Conservation (phyloP, 2,329 filamentous ascomycete species). For the Cladophialophora yegresii region DNA sequence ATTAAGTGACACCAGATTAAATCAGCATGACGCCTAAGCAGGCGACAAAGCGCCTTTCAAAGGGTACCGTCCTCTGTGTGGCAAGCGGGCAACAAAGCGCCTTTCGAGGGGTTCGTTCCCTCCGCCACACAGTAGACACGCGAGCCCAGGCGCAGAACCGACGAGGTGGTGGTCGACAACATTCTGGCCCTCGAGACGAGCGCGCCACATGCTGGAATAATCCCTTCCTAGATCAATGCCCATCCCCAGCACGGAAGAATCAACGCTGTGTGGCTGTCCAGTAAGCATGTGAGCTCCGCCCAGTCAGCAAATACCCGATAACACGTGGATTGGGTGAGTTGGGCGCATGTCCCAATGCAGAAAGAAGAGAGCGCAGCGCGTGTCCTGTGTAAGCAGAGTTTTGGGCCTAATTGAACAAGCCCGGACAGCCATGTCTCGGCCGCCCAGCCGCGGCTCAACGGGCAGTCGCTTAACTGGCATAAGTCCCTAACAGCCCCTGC, state of each 20-base stretch:
- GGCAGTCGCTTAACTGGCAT: neutral
- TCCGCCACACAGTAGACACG: too few species aligned
- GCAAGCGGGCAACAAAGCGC: too few species aligned
- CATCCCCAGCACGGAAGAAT: neutral
- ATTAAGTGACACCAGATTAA: too few species aligned
- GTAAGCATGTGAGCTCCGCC: conserved; percentile 7
- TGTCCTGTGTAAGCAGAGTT: neutral
- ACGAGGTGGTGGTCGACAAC: neutral
- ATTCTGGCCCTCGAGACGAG: neutral
- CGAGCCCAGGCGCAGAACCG: neutral
- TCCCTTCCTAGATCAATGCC: neutral
- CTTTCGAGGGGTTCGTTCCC: too few species aligned
- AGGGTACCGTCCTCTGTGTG: too few species aligned
- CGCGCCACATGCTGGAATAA: neutral
- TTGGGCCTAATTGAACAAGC: neutral
- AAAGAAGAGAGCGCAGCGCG: neutral
- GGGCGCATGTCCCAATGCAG: conserved; percentile 3
- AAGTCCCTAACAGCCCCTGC: neutral
- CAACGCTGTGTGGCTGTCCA: neutral
- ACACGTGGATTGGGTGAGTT: neutral
- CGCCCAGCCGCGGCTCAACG: neutral
- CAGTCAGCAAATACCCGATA: conserved; percentile 7
- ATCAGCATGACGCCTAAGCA: too few species aligned
- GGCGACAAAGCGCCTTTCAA: too few species aligned
- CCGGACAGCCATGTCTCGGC: neutral